phyloP scores from a whole-genome alignment of 768 basidiomycete species.

The Pleurotus salmoneostramineus region DNA sequence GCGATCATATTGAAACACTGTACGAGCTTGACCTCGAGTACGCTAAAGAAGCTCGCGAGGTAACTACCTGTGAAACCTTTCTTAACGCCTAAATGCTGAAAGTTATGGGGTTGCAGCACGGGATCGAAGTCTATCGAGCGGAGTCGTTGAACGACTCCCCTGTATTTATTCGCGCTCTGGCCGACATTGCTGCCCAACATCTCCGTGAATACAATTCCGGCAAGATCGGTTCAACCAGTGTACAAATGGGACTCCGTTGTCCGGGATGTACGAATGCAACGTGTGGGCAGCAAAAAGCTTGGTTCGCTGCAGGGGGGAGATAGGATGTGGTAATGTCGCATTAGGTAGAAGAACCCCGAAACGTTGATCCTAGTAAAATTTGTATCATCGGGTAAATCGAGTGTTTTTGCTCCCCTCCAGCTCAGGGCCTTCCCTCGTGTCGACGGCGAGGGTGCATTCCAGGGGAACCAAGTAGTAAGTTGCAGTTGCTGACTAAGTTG shows the following conservation, averaged over 20 bases:
- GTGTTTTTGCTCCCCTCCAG: not conserved
- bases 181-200: constrained; percentile 85
- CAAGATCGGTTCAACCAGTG: constrained; percentile 56
- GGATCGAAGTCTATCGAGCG: constrained; percentile 85
- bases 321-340: constrained; percentile 17
- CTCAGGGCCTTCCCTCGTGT: not conserved
- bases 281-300: constrained; percentile 84
- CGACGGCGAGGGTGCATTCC: not conserved
- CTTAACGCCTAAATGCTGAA: not conserved
- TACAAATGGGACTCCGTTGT: constrained; percentile 85
- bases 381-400: too few species aligned
- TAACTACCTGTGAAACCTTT: constrained; percentile 28
- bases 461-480: constrained; percentile 7
- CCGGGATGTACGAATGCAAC: constrained; percentile 91
- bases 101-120: constrained; percentile 50
- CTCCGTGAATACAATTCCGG: constrained; percentile 59
- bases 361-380: not conserved
- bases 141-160: constrained; percentile 95
- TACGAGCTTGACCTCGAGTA: constrained; percentile 97
- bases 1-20: constrained; percentile 98
- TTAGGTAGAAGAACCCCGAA: not conserved
- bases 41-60: constrained; percentile 85
- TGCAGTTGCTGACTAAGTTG: not conserved
- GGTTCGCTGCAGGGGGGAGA: constrained; percentile 79
- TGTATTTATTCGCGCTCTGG: constrained; percentile 91